These are phyloP conservation scores for Acorus calamus DNA, from an alignment of 106 monocot species.

Conservation along the genomic window DNA sequence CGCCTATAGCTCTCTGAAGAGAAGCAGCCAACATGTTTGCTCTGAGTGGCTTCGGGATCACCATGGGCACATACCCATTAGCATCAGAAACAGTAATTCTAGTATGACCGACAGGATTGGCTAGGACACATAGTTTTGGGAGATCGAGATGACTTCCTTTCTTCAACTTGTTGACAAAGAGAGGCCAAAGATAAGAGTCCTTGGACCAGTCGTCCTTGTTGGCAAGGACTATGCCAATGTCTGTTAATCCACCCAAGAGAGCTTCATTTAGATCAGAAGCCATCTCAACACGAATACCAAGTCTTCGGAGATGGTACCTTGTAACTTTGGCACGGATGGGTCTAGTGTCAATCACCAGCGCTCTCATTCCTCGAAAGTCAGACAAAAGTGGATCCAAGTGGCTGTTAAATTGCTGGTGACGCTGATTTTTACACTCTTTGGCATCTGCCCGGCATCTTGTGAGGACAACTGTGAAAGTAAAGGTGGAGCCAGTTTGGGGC, in stretches of 20 bases:
- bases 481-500: slow-evolving; percentile 74
- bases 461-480: slow-evolving; percentile 75
- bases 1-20: slow-evolving; percentile 58
- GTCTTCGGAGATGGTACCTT: slow-evolving; percentile 73
- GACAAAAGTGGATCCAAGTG: slow-evolving; percentile 1
- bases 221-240: slow-evolving; percentile 54
- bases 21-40: slow-evolving; percentile 70
- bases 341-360: slow-evolving; percentile 78
- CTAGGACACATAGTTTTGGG: slow-evolving; percentile 74
- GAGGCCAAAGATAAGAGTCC: slow-evolving; percentile 34
- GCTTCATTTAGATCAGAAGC: slow-evolving; percentile 26
- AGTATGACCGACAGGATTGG: slow-evolving; percentile 41
- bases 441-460: slow-evolving; percentile 19
- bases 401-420: too few species aligned
- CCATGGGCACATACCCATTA: slow-evolving; percentile 26
- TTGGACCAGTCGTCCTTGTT: slow-evolving; percentile 65
- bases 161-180: slow-evolving; percentile 25
- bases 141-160: slow-evolving; percentile 12
- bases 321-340: slow-evolving; percentile 60
- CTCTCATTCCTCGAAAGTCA: slow-evolving; percentile 70
- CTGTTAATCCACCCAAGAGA: slow-evolving; percentile 15
- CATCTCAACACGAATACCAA: slow-evolving; percentile 50
- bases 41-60: slow-evolving; percentile 81
- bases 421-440: slow-evolving; percentile 25
- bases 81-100: slow-evolving; percentile 33